Evolutionary conservation across 129 eudicot species (phyloP), one percentile per base, ranked within the genome.

Genomic region (Dittrichia graveolens): DNA sequence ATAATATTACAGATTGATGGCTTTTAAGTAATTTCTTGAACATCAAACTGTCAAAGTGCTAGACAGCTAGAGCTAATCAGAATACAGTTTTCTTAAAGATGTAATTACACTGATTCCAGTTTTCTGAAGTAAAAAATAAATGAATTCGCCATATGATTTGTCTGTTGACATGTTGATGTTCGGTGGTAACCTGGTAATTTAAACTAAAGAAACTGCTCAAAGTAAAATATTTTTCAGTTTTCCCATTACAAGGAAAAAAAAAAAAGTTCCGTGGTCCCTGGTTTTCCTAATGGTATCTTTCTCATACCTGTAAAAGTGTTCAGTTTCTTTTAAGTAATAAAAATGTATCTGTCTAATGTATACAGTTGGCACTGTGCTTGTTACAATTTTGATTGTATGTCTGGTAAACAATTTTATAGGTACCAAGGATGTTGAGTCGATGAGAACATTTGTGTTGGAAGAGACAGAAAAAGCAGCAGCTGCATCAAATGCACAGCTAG

Each of bases 391-490:
- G 39, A 43, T 42, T 67, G 54, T 67, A 43, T 53, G 31, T 45
- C 39, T n/a, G 73, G 13, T 75, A 49, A 15, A 39, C 12, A 5
- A 56, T 10, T 53, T 5, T 75, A 19, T 81, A 93, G 98, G 98
- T 62, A 56, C 84, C 12, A 86, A 88, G 80, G 87, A 89, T 62
- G 89, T 89, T 44, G 96, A 89, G 69, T 87, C 86, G 0, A 85
- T 93, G 65, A 93, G 80, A 75, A 61, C 80, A 60, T 93, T 93
- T 80, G 98, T 75, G 59, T 46, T 93, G 57, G 90, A 89, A 79
- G 96, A 93, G 81, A 79, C 96, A 44, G 95, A 87, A 76, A 93
- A 87, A 56, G 96, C 93, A 42, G 95, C 86, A 72, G 69, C 88
- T 50, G 96, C 95, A 18, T 91, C 87, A 78, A 83, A 77, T 75